Percentiles rank a stretch among this genome's conserved stretches.
Evolutionary conservation across 495 filamentous ascomycete genomes (phyloP).

Genomic region (Tuber brumale): DNA sequence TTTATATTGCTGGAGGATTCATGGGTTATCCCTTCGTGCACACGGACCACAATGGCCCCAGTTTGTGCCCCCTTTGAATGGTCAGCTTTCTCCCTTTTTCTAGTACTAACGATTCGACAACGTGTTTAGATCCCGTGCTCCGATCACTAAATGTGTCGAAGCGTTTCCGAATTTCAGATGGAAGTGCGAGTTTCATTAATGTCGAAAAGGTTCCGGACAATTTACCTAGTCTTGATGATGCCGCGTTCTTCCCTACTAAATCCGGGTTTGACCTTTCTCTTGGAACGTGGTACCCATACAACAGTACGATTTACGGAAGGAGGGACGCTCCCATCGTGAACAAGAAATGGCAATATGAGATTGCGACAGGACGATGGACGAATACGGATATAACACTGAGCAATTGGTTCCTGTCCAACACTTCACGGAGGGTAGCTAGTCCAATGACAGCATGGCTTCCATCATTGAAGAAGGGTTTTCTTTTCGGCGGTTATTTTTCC

Average conservation of each 20-base stretch:
- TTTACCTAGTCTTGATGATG: neutral
- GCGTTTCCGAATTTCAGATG: neutral
- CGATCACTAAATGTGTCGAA: slow-evolving; percentile 4
- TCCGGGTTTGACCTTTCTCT: neutral
- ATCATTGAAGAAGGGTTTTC: slow-evolving; percentile 8
- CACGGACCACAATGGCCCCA: neutral
- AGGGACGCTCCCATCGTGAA: neutral
- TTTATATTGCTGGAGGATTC: slow-evolving; percentile 11
- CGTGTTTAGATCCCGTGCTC: neutral
- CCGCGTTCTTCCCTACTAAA: slow-evolving; percentile 1
- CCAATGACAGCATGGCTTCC: slow-evolving; percentile 10
- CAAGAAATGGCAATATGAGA: neutral
- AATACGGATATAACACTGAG: neutral
- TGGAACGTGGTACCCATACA: neutral
- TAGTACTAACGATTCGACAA: neutral
- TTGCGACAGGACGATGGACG: neutral
- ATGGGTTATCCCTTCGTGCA: neutral
- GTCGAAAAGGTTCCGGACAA: neutral
- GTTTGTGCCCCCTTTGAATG: neutral
- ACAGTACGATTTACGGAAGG: neutral
- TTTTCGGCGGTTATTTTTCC: neutral
- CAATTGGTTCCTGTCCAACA: neutral
- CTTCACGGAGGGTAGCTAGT: slow-evolving; percentile 3
- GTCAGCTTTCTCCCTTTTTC: neutral
- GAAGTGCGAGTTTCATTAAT: neutral